Evolutionary conservation across 2,329 filamentous ascomycete genomes (phyloP).

Genomic region (Exophiala sp.): DNA sequence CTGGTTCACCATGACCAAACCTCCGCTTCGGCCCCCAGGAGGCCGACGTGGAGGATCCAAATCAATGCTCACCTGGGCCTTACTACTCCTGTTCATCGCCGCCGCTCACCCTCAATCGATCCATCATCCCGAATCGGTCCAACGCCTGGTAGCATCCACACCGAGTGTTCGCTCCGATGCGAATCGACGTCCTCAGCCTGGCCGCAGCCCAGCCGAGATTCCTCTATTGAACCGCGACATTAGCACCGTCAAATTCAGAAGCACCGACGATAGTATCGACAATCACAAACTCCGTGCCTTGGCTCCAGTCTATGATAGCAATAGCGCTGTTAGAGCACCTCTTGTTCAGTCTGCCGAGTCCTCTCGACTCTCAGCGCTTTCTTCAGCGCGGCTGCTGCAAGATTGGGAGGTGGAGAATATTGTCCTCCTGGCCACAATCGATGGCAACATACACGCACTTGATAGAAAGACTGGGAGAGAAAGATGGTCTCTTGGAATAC

Average conservation of each 20-base stretch:
- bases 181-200: slow-evolving; percentile 22
- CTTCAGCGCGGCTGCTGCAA: slow-evolving; percentile 92
- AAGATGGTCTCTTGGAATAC: slow-evolving; percentile 78
- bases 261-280: slow-evolving; percentile 26
- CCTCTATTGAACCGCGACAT: slow-evolving; percentile 28
- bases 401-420: slow-evolving; percentile 99
- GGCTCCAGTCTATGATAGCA: slow-evolving; percentile 74
- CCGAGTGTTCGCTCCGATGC: slow-evolving; percentile 16
- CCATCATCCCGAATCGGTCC: slow-evolving; percentile 12
- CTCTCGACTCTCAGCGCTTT: slow-evolving; percentile 73
- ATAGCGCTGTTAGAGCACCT: slow-evolving; percentile 86
- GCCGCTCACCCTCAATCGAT: slow-evolving; percentile 18
- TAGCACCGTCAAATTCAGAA: slow-evolving; percentile 26
- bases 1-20: slow-evolving; percentile 22
- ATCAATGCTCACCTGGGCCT: slow-evolving; percentile 25
- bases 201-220: slow-evolving; percentile 31
- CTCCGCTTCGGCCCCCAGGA: slow-evolving; percentile 25
- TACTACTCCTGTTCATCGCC: slow-evolving; percentile 25
- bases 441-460: slow-evolving; percentile 89
- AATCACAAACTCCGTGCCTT: slow-evolving; percentile 56
- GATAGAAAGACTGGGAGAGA: slow-evolving; percentile 81
- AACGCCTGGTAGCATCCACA: slow-evolving; percentile 22
- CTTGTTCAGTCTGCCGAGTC: slow-evolving; percentile 65
- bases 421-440: slow-evolving; percentile 99
- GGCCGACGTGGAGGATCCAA: slow-evolving; percentile 25